A percentile compares a stretch with the other conserved stretches of the same genome.
Conservation (phyloP, 441 rosid genomes). For the Mallotus japonicus region DNA sequence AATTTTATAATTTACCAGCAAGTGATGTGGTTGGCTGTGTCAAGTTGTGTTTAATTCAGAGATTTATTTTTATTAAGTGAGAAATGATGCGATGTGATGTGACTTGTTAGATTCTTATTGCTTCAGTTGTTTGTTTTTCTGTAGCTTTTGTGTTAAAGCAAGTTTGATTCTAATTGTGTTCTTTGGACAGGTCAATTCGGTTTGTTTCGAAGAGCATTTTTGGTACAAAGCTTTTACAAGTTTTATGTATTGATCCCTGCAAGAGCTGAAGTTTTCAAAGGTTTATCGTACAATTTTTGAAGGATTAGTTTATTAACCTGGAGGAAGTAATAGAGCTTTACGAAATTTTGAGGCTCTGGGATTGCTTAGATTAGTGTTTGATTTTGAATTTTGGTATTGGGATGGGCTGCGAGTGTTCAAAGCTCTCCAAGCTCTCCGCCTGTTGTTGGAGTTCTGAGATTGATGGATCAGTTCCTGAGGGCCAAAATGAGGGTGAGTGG, state of each 20-base stretch:
- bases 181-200: conserved; percentile 17
- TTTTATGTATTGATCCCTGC: conserved; percentile 1
- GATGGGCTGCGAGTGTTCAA: conserved; percentile 61
- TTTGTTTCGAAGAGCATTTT: conserved; percentile 9
- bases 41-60: conserved; percentile 11
- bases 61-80: conserved; percentile 3
- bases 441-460: conserved; percentile 45
- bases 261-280: conserved; percentile 8
- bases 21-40: neutral
- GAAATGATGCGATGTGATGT: conserved; percentile 22
- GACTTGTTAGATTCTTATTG: conserved; percentile 19
- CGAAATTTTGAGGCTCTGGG: neutral
- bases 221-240: conserved; percentile 6
- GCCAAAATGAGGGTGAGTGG: conserved; percentile 41
- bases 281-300: conserved; percentile 8
- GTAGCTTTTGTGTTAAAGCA: conserved; percentile 7
- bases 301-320: conserved; percentile 14
- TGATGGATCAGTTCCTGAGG: conserved; percentile 34
- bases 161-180: conserved; percentile 10
- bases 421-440: conserved; percentile 39
- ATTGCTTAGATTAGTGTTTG: neutral
- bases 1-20: conserved; percentile 1
- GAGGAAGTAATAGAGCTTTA: conserved; percentile 14
- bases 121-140: conserved; percentile 7
- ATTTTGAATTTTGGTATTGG: conserved; percentile 24